Conservation (phyloP, 192 early-diverging fungal species). For the Rhizophagus prolifer region DNA sequence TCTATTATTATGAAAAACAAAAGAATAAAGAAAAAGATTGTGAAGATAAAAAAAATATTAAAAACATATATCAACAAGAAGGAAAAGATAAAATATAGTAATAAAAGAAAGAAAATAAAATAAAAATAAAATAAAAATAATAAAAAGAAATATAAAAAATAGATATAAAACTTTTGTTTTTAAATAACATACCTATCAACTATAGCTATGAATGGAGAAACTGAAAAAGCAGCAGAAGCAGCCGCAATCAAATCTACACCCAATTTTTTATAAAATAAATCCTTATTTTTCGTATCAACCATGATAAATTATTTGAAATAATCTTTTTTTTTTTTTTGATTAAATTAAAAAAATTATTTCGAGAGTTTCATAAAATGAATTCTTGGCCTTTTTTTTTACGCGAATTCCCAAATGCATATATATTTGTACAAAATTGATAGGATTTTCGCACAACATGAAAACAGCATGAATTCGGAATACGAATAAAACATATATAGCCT, state of each 20-base stretch:
- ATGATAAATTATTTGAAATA: neutral
- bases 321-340: too few relatives aligned
- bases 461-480: too few relatives aligned
- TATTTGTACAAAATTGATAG: too few relatives aligned
- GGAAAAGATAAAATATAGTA: neutral
- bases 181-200: conserved; percentile 41
- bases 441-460: too few relatives aligned
- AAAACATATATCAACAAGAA: neutral
- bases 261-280: neutral
- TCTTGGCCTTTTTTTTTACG: too few relatives aligned
- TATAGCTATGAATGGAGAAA: conserved; percentile 47
- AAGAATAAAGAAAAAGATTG: neutral
- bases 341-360: too few relatives aligned
- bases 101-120: neutral
- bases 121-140: neutral
- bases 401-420: too few relatives aligned
- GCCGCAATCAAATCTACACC: conserved; percentile 41
- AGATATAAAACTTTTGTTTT: neutral
- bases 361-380: too few relatives aligned
- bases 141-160: neutral
- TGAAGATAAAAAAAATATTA: neutral
- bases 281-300: neutral
- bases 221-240: conserved; percentile 34
- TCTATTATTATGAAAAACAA: conserved; percentile 21
- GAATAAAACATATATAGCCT: too few relatives aligned